phyloP scores from a whole-genome alignment of 2,329 filamentous ascomycete species.

The Botryotinia globosa region DNA sequence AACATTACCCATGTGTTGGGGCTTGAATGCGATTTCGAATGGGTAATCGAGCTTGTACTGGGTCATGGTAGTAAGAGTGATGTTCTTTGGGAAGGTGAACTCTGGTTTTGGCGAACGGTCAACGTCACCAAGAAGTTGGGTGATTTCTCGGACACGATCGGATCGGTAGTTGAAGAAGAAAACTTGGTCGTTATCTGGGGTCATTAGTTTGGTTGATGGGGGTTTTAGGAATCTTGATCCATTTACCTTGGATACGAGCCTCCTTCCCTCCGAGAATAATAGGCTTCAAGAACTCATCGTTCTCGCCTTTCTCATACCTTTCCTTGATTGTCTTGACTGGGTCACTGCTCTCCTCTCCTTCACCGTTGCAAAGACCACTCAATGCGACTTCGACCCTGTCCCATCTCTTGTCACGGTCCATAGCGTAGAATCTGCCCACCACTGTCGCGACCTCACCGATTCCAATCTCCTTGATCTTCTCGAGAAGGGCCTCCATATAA shows the following conservation, averaged over 20 bases:
- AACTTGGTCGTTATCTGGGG: slow-evolving; percentile 78
- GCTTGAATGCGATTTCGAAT: slow-evolving; percentile 88
- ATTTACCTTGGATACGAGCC: slow-evolving; percentile 74
- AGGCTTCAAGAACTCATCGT: slow-evolving; percentile 96
- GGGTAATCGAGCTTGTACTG: slow-evolving; percentile 95
- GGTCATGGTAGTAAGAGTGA: slow-evolving; percentile 90
- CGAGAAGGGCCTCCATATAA: slow-evolving; percentile 84
- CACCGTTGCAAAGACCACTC: slow-evolving; percentile 76
- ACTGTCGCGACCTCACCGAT: slow-evolving; percentile 86
- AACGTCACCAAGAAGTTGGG: slow-evolving; percentile 86
- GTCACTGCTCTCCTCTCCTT: slow-evolving; percentile 82
- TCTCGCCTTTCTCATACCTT: slow-evolving; percentile 83
- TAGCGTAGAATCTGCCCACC: slow-evolving; percentile 95
- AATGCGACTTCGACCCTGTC: slow-evolving; percentile 87
- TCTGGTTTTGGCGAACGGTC: slow-evolving; percentile 88
- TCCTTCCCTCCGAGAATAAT: slow-evolving; percentile 91
- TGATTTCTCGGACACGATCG: slow-evolving; percentile 93
- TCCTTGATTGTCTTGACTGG: slow-evolving; percentile 83
- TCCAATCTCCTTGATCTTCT: slow-evolving; percentile 78
- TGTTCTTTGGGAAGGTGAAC: slow-evolving; percentile 91
- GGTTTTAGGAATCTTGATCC: not conserved
- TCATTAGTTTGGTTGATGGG: not conserved
- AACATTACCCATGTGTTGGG: slow-evolving; percentile 97
- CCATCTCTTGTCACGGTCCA: slow-evolving; percentile 99
- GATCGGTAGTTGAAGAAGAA: slow-evolving; percentile 99